Evolutionary conservation across 2,329 filamentous ascomycete genomes (phyloP), one percentile per base, ranked within the genome.

Genomic region (Taxawa tesnikishii): DNA sequence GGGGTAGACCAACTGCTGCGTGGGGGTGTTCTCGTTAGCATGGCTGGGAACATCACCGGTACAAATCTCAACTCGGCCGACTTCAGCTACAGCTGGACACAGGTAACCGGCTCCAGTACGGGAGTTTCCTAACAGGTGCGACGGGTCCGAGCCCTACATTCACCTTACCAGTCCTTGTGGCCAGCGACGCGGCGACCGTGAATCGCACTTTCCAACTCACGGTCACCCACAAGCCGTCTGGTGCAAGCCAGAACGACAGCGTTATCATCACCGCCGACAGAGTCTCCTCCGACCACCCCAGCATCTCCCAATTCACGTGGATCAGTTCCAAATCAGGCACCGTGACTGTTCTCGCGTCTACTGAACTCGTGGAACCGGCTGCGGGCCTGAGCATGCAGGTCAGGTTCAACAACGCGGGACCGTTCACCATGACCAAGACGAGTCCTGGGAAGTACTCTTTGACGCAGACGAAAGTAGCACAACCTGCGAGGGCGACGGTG

Each of bases 21-120:
- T 24, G 43, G 45, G 13, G 54, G 53, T 27, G 48, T 47, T 1
- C 37, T 46, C 5, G 42, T 55, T 15, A 35, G 43, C 5, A 44
- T 58, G 12, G 26, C 38, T 7, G 54, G 45, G 25, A 47, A 44
- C 15, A 53, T 54, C 32, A 50, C 44, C 15, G 38, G 42, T 23
- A 38, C 34, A 13, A 33, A 28, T 15, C 32, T 38, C 17, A 13
- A 27, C 2, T 15, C 37, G 16, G 31, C 21, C 30, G 44, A 52
- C 18, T 44, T 56, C 7, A 44, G 36, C 32, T 57, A 52, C 35
- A 31, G 11, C 28, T 58, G 54, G 54, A 47, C 38, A 2, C 46
- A 55, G 33, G 46, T 43, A 11, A 29, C 42, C 2, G 47, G 50
- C 7, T 38, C 41, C 9, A 38, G 38, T 4, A 36, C 48, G 18